Percentiles rank a stretch among this genome's conserved stretches.
Conservation (phyloP, 2,329 filamentous ascomycete genomes). For the Periconia sp. region DNA sequence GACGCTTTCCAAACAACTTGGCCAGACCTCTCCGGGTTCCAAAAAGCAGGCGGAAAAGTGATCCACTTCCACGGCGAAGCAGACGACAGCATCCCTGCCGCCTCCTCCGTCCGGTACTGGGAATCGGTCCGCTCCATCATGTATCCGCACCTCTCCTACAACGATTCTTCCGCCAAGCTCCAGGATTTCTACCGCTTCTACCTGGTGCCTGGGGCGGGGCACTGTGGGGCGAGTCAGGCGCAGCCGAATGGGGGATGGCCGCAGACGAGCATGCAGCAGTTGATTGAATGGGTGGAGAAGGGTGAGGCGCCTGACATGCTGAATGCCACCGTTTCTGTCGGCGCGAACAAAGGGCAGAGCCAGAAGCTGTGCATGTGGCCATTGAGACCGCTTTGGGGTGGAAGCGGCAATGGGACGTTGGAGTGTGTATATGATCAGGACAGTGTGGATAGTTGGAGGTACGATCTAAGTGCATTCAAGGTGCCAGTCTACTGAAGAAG, state of each 20-base stretch:
- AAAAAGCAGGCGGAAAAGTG: constrained; percentile 59
- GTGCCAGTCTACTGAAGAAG: too few species aligned
- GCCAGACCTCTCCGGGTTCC: constrained; percentile 60
- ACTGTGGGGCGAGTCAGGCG: constrained; percentile 48
- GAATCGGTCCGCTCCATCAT: constrained; percentile 60
- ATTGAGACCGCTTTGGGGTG: constrained; percentile 29
- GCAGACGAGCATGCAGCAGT: constrained; percentile 11
- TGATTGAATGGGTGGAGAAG: constrained; percentile 21
- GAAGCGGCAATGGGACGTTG: constrained; percentile 26
- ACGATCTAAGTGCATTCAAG: too few species aligned
- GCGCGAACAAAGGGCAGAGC: constrained; percentile 38
- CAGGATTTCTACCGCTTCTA: constrained; percentile 62
- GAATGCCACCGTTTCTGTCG: constrained; percentile 47
- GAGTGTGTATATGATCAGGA: constrained; percentile 32
- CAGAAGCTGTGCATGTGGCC: constrained; percentile 51
- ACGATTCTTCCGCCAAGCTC: constrained; percentile 50
- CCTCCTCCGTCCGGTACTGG: constrained; percentile 62
- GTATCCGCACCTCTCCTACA: constrained; percentile 51
- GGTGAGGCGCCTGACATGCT: constrained; percentile 40
- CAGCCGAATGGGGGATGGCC: constrained; percentile 20
- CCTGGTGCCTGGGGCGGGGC: constrained; percentile 60
- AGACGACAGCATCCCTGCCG: constrained; percentile 60
- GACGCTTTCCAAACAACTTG: constrained; percentile 61
- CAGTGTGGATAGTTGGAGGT: constrained; percentile 32
- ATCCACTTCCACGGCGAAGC: constrained; percentile 66